phyloP scores from a whole-genome alignment of 371 early-diverging fungal species.

The Zancudomyces culisetae region DNA sequence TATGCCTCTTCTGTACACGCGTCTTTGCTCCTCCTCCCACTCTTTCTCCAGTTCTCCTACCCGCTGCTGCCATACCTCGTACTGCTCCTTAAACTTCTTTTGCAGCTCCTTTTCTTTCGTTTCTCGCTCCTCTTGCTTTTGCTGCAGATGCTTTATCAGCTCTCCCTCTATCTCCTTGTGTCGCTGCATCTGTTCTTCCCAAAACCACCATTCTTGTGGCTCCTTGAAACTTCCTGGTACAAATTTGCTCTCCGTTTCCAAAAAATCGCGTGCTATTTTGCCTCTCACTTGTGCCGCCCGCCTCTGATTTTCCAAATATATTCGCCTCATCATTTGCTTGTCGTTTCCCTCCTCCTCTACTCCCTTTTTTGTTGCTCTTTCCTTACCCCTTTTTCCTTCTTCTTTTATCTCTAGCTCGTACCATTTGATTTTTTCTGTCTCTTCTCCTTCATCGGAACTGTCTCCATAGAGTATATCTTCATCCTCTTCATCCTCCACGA shows the following conservation, averaged over 20 bases:
- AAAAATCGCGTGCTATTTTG: conserved; percentile 8
- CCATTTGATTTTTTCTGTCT: neutral
- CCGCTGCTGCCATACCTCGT: conserved; percentile 28
- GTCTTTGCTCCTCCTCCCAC: conserved; percentile 17
- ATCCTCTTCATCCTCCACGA: neutral
- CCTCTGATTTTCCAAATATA: conserved; percentile 36
- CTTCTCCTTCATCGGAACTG: neutral
- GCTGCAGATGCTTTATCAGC: conserved; percentile 19
- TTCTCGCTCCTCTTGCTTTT: conserved; percentile 14
- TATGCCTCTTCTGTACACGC: neutral
- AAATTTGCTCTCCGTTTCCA: conserved; percentile 16
- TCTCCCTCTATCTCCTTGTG: conserved; percentile 19
- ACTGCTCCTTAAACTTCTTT: conserved; percentile 29
- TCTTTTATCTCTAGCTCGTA: neutral
- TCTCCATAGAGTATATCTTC: neutral
- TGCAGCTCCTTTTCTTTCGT: conserved; percentile 27
- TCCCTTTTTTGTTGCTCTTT: neutral
- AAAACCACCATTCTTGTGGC: conserved; percentile 39
- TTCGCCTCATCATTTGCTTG: conserved; percentile 15
- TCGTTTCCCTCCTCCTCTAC: neutral
- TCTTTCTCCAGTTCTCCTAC: conserved; percentile 28
- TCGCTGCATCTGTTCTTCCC: conserved; percentile 25
- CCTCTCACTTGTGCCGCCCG: conserved; percentile 20
- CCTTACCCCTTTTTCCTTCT: neutral
- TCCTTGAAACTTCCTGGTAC: conserved; percentile 26